phyloP scores from a whole-genome alignment of 2,329 filamentous ascomycete species.

The Ophiostoma sp. region DNA sequence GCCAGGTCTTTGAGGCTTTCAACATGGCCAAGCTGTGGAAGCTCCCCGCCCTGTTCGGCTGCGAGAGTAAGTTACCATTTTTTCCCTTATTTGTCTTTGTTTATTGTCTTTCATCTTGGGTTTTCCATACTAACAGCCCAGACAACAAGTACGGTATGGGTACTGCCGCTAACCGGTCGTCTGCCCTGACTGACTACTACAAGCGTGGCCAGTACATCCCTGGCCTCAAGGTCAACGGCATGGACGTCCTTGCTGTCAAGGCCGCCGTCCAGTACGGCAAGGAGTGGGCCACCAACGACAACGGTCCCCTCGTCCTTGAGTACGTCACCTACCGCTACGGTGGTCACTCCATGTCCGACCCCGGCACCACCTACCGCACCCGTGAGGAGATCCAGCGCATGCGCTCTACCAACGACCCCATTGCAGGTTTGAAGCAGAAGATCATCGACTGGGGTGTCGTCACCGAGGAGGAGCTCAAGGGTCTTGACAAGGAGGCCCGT shows the following conservation, averaged over 20 bases:
- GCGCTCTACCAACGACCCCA: constrained; percentile 97
- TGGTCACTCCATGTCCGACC: constrained; percentile 99
- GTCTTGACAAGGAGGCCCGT: constrained; percentile 89
- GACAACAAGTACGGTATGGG: constrained; percentile 99
- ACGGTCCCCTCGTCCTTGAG: constrained; percentile 93
- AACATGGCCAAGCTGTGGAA: constrained; percentile 99
- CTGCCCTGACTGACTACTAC: constrained; percentile 98
- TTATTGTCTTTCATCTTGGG: not conserved
- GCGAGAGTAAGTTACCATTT: constrained; percentile 73
- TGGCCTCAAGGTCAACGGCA: constrained; percentile 98
- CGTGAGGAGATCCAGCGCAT: constrained; percentile 99
- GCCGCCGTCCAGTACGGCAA: constrained; percentile 92
- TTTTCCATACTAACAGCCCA: constrained; percentile 38
- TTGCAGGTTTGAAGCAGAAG: constrained; percentile 96
- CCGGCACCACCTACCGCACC: constrained; percentile 97
- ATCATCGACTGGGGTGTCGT: constrained; percentile 91
- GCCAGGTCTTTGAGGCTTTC: constrained; percentile 98
- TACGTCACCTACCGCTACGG: constrained; percentile 99
- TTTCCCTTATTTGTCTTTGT: not conserved
- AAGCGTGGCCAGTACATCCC: constrained; percentile 99
- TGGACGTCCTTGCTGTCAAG: constrained; percentile 98
- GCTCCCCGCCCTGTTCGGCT: constrained; percentile 89
- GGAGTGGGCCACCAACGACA: constrained; percentile 74
- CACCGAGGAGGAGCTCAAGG: constrained; percentile 92
- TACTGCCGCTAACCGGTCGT: constrained; percentile 88